Base-by-base conservation (phyloP, 2,329 filamentous ascomycete species). In the Penicillium griseofulvum region DNA sequence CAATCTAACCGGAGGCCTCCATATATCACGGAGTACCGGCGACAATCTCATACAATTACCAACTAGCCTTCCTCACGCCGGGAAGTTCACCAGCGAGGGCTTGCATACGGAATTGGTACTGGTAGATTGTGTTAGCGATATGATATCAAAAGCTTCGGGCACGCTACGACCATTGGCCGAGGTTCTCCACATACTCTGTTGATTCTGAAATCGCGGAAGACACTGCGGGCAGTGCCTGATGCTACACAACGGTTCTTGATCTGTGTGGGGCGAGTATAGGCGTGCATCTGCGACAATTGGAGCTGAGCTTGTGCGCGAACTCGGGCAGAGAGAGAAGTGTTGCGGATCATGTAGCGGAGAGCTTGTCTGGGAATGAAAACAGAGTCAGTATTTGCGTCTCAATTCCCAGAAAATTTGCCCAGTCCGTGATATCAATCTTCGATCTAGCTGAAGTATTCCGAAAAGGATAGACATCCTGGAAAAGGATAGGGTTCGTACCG, bases 101-200 rank as follows among this genome's bases (percentile, higher is more conserved):
- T 74, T 96, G 87, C 77, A 94, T 80, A 73, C 94, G 85, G 80
- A 99, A 99, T 79, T 93, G 91, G 75, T 83, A 99, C 93, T 97
- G 68, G 24, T 4, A 64, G 19, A 44, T 39, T 46, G 54, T 55
- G 58, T 71, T 41, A 71, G 58, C 55, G 50, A 26, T 5, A 26
- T 5, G 29, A 41, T 34, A 33, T 26, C 26, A 36, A 33, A 41
- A 44, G 4, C 11, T 22, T 12, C 3, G 26, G 17, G 8, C 24
- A 48, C 44, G 43, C 38, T 14, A 2, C 9, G 12, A 19, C 10
- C 26, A 24, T 28, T 26, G 24, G 11, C 9, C 43, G 49, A 14
- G 17, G 1, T 31, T 43, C 6, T 12, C 17, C n/a, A 81, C 90
- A 72, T 83, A 97, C 93, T 79, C 93, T 84, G 56, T 88, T 87